phyloP scores from a whole-genome alignment of 2,329 filamentous ascomycete species.

The Bipolaris victoriae region DNA sequence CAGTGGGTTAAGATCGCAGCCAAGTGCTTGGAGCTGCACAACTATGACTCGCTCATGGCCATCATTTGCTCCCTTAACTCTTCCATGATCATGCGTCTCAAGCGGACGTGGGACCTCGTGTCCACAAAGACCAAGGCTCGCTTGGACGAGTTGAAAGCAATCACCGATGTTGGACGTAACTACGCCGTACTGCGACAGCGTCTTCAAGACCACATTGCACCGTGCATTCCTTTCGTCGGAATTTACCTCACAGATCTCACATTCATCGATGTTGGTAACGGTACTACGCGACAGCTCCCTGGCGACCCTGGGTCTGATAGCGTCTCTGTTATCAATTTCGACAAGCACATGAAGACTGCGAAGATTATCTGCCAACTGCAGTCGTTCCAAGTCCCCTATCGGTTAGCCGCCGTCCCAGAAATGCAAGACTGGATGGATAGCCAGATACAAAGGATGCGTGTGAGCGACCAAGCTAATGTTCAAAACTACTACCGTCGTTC shows the following conservation, averaged over 20 bases:
- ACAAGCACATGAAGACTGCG: conserved; percentile 93
- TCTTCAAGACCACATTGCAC: conserved; percentile 83
- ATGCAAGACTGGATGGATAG: conserved; percentile 91
- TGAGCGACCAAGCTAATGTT: conserved; percentile 65
- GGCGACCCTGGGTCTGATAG: conserved; percentile 63
- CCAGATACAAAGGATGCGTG: conserved; percentile 78
- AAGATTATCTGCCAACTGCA: conserved; percentile 96
- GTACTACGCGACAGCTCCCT: conserved; percentile 78
- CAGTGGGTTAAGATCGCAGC: conserved; percentile 97
- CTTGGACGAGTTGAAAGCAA: conserved; percentile 77
- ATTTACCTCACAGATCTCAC: conserved; percentile 96
- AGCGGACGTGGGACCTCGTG: conserved; percentile 89
- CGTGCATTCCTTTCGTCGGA: conserved; percentile 92
- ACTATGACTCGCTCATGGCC: conserved; percentile 96
- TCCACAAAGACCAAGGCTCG: conserved; percentile 81
- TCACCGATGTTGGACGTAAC: conserved; percentile 90
- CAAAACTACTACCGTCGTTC: conserved; percentile 81
- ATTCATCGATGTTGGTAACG: conserved; percentile 94
- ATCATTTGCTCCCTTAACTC: conserved; percentile 94
- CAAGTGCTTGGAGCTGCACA: conserved; percentile 86
- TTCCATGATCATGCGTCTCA: conserved; percentile 85
- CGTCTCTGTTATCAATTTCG: conserved; percentile 91
- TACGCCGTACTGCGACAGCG: conserved; percentile 84
- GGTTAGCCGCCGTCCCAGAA: conserved; percentile 80
- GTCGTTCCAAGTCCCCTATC: conserved; percentile 93